Evolutionary conservation across 495 filamentous ascomycete species (phyloP).

Genomic region (Penicillium diatomitis): DNA sequence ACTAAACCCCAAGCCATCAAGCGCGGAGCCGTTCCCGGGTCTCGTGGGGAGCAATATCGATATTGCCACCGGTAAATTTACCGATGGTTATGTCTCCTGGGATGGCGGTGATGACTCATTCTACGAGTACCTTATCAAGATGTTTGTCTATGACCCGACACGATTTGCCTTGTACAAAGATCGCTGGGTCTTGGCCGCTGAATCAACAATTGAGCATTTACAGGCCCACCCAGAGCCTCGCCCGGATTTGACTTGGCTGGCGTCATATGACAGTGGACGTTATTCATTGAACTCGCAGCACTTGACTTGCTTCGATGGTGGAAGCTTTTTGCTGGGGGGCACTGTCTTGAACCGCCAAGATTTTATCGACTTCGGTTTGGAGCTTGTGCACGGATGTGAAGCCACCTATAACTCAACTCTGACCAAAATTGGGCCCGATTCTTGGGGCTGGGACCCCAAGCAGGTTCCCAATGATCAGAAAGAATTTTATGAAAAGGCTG

Average conservation of each 20-base stretch:
- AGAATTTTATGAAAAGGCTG: slow-evolving; percentile 52
- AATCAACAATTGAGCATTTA: slow-evolving; percentile 66
- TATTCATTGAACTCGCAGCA: slow-evolving; percentile 50
- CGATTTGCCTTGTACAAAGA: slow-evolving; percentile 57
- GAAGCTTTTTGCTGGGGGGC: slow-evolving; percentile 82
- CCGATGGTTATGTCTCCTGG: slow-evolving; percentile 65
- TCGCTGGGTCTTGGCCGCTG: slow-evolving; percentile 68
- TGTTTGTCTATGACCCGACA: slow-evolving; percentile 72
- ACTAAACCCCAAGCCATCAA: slow-evolving; percentile 52
- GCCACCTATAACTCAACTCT: slow-evolving; percentile 60
- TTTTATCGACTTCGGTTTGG: slow-evolving; percentile 66
- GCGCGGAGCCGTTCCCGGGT: slow-evolving; percentile 66
- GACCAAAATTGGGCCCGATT: slow-evolving; percentile 73
- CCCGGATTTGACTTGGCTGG: slow-evolving; percentile 68
- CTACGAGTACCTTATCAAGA: slow-evolving; percentile 93
- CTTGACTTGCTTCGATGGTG: slow-evolving; percentile 76
- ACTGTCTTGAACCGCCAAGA: slow-evolving; percentile 51
- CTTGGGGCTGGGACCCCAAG: slow-evolving; percentile 58
- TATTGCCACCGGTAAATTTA: slow-evolving; percentile 55
- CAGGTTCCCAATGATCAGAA: slow-evolving; percentile 37
- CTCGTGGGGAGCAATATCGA: slow-evolving; percentile 62
- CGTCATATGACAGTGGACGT: slow-evolving; percentile 48
- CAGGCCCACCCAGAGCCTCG: slow-evolving; percentile 59
- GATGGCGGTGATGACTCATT: slow-evolving; percentile 71
- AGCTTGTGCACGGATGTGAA: slow-evolving; percentile 65